phyloP scores from a whole-genome alignment of 1,284 basidiomycete species.

The Ustilago esculenta region DNA sequence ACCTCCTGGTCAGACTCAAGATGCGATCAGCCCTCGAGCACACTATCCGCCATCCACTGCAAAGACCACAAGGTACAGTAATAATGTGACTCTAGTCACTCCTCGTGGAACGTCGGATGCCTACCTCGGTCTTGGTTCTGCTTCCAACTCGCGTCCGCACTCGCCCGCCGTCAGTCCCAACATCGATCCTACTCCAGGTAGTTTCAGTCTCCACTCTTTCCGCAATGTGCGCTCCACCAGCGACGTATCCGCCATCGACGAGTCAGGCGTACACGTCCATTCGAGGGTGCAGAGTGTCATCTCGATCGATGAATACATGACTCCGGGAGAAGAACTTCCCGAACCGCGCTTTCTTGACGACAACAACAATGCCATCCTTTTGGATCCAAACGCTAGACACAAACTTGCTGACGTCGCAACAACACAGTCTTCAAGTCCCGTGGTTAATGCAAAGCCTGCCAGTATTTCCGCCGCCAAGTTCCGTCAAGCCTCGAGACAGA shows the following conservation, averaged over 20 bases:
- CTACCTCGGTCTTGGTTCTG: slow-evolving; percentile 9
- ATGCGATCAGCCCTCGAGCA: slow-evolving; percentile 8
- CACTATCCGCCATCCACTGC: slow-evolving; percentile 19
- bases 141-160: slow-evolving; percentile 23
- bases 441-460: slow-evolving; percentile 19
- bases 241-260: slow-evolving; percentile 30
- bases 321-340: slow-evolving; percentile 40
- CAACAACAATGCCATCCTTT: not conserved
- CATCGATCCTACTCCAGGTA: slow-evolving; percentile 11
- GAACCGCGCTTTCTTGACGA: slow-evolving; percentile 27
- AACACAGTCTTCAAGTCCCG: slow-evolving; percentile 29
- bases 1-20: not conserved
- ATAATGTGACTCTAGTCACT: not conserved
- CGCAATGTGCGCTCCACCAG: slow-evolving; percentile 44
- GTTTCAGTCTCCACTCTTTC: slow-evolving; percentile 48
- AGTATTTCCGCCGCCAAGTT: slow-evolving; percentile 51
- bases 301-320: slow-evolving; percentile 43
- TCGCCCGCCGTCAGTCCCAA: slow-evolving; percentile 27
- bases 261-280: slow-evolving; percentile 10
- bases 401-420: slow-evolving; percentile 4
- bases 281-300: slow-evolving; percentile 42
- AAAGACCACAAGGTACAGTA: slow-evolving; percentile 21
- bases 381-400: not conserved
- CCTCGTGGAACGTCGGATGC: slow-evolving; percentile 21
- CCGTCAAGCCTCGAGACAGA: slow-evolving; percentile 37